Percentiles rank a stretch among this genome's conserved stretches.
These are phyloP conservation scores for Schoenoplectus tabernaemontani DNA, from an alignment of 202 grass and related monocot genomes.

Conservation along the genomic window DNA sequence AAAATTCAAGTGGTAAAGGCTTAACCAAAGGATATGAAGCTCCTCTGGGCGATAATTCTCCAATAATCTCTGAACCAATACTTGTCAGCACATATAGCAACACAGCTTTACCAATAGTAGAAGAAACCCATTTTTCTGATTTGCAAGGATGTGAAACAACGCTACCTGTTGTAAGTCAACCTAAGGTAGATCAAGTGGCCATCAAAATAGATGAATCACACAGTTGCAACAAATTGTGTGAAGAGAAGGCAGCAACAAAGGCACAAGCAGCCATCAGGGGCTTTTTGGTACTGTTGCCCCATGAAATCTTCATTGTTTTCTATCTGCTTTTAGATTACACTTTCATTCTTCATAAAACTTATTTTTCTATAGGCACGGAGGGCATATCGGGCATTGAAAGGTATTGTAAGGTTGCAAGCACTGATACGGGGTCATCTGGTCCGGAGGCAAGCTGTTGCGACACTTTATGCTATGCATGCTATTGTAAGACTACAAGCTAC, in stretches of 20 bases:
- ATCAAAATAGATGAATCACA: conserved; percentile 21
- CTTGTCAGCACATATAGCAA: conserved; percentile 44
- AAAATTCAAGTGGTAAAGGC: conserved; percentile 38
- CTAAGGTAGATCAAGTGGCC: conserved; percentile 31
- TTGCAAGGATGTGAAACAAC: conserved; percentile 28
- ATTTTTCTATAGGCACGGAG: conserved; percentile 52
- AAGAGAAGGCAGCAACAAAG: conserved; percentile 69
- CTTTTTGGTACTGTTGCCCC: conserved; percentile 59
- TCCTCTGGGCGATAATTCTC: conserved; percentile 40
- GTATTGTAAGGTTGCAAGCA: conserved; percentile 79
- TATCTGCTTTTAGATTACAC: background rate
- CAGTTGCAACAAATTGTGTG: conserved; percentile 28
- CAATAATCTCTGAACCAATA: conserved; percentile 76
- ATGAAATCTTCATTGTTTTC: background rate
- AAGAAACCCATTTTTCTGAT: conserved; percentile 37
- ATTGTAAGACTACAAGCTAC: conserved; percentile 76
- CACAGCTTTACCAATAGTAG: conserved; percentile 23
- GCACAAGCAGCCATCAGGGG: conserved; percentile 75
- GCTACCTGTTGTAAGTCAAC: conserved; percentile 25
- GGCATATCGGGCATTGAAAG: conserved; percentile 69
- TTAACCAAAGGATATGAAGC: conserved; percentile 27
- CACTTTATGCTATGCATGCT: conserved; percentile 52
- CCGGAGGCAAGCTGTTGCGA: conserved; percentile 85
- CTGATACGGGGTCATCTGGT: conserved; percentile 82
- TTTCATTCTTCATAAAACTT: background rate